Conservation (phyloP, 2,329 filamentous ascomycete species). For the Clonostachys solani region DNA sequence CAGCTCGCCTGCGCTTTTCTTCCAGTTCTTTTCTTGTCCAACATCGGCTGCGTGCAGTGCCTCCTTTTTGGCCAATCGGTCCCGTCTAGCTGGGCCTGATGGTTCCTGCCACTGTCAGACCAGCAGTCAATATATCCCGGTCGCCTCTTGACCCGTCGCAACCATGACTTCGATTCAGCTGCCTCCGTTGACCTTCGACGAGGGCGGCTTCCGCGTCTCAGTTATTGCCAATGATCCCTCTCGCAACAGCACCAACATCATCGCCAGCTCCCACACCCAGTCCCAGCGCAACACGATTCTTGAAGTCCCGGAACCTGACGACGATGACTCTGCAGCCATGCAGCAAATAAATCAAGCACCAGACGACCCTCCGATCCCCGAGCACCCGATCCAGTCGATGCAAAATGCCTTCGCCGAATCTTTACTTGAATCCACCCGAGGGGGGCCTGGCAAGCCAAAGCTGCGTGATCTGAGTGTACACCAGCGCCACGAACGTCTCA, state of each 20-base stretch:
- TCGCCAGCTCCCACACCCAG: not conserved
- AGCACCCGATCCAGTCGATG: conserved; percentile 71
- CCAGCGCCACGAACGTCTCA: conserved; percentile 59
- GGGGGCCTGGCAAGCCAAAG: conserved; percentile 40
- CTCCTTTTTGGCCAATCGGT: not conserved
- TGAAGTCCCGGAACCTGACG: not conserved
- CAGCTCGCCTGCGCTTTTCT: no score
- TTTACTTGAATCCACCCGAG: conserved; percentile 64
- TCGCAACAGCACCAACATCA: not conserved
- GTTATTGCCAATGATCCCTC: not conserved
- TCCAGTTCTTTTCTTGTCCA: not conserved
- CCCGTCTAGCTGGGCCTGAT: not conserved
- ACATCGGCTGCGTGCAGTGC: not conserved
- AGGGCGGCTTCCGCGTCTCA: conserved; percentile 3
- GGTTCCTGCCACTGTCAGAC: not conserved
- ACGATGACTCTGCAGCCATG: not conserved
- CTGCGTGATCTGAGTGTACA: conserved; percentile 51
- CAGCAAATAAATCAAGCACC: not conserved
- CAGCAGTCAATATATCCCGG: not conserved
- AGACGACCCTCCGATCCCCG: conserved; percentile 12
- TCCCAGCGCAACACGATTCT: not conserved
- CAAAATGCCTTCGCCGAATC: conserved; percentile 82
- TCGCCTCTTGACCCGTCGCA: not conserved
- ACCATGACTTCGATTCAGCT: conserved; percentile 4
- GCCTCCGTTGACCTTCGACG: conserved; percentile 5